Conservation (phyloP, 106 monocot species). For the Phalaenopsis aphrodite region DNA sequence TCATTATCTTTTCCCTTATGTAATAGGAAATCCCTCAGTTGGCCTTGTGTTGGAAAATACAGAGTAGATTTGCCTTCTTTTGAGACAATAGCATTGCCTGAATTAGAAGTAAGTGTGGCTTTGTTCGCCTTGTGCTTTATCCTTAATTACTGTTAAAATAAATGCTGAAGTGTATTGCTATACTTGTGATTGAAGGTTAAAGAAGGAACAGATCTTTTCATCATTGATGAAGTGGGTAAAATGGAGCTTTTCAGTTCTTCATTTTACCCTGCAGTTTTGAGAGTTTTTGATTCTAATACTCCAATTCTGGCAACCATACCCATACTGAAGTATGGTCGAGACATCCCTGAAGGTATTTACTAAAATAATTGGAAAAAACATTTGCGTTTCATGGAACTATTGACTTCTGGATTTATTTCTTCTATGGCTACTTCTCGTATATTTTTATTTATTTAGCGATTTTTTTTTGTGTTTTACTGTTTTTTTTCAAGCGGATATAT, state of each 20-base stretch:
- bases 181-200: conserved; percentile 39
- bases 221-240: conserved; percentile 96
- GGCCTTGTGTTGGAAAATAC: conserved; percentile 91
- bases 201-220: conserved; percentile 67
- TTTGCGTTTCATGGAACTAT: too few species aligned
- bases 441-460: neutral
- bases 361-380: neutral
- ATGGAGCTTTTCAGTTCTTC: conserved; percentile 83
- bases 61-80: conserved; percentile 86
- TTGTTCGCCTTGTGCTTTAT: neutral
- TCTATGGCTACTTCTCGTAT: neutral
- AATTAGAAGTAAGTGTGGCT: conserved; percentile 46
- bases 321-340: conserved; percentile 52
- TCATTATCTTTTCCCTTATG: neutral
- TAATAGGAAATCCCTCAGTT: conserved; percentile 66
- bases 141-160: neutral
- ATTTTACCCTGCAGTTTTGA: conserved; percentile 78
- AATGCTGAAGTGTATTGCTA: neutral
- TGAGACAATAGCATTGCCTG: conserved; percentile 76
- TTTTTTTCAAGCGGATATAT: neutral
- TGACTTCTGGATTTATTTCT: too few species aligned
- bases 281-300: conserved; percentile 65
- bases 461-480: neutral
- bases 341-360: conserved; percentile 71
- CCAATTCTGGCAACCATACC: conserved; percentile 81